These are phyloP conservation scores for Pseudisothecium myosuroides DNA, from an alignment of 225 moss, liverwort and hornwort species.

Conservation along the genomic window DNA sequence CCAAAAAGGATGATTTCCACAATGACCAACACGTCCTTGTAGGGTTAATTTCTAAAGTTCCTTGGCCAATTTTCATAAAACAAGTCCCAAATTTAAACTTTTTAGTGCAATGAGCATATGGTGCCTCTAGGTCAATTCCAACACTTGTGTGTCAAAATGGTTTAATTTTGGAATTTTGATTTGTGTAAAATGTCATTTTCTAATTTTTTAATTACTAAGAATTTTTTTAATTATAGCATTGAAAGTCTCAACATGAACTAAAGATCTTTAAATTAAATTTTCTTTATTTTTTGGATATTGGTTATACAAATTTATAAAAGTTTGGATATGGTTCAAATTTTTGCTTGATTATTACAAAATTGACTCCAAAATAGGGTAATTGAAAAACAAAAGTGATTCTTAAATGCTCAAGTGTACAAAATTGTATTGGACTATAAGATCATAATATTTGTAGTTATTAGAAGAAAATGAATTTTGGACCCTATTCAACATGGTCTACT, in stretches of 20 bases:
- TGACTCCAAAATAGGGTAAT: accelerated
- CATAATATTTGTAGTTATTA: background rate
- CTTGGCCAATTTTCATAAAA: background rate
- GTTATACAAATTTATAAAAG: background rate
- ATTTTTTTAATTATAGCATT: too few relatives aligned
- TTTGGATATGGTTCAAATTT: background rate
- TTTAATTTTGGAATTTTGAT: background rate
- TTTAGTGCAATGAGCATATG: background rate
- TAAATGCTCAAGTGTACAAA: background rate
- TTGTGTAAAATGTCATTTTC: background rate
- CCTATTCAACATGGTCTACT: background rate
- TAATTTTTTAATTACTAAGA: too few relatives aligned
- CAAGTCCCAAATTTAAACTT: background rate
- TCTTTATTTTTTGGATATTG: accelerated
- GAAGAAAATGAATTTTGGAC: background rate
- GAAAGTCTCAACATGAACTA: too few relatives aligned
- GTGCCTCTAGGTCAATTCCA: accelerated
- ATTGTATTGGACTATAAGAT: background rate
- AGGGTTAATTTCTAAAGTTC: background rate
- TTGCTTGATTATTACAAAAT: background rate
- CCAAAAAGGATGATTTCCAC: too few relatives aligned
- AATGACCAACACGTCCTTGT: too few relatives aligned
- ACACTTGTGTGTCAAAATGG: background rate
- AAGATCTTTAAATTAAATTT: background rate
- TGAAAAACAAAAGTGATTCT: background rate